Percentiles rank a stretch among this genome's conserved stretches.
Evolutionary conservation across 2,329 filamentous ascomycete species (phyloP).

Genomic region (Trichoderma sp.): DNA sequence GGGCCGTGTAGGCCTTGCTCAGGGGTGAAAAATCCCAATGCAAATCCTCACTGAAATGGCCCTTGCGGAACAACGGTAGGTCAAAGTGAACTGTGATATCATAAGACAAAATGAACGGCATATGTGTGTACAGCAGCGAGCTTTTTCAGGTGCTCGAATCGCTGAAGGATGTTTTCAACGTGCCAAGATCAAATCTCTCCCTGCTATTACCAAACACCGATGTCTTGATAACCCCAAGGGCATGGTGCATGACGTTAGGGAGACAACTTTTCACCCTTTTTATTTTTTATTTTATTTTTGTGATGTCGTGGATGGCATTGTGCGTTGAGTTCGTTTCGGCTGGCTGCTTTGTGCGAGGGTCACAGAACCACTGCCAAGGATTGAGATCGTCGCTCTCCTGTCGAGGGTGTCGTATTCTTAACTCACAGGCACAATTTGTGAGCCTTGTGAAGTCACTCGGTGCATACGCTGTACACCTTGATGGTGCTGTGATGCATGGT

Average conservation of each 20-base stretch:
- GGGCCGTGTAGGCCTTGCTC: background rate
- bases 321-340: background rate
- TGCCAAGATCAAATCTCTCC: constrained; percentile 54
- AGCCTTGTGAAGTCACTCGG: background rate
- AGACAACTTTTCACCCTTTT: constrained; percentile 39
- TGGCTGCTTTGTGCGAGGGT: background rate
- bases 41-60: background rate
- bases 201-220: constrained; percentile 61
- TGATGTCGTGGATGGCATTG: background rate
- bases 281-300: background rate
- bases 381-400: background rate
- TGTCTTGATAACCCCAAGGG: constrained; percentile 42
- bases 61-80: background rate
- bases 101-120: constrained; percentile 42
- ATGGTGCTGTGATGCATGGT: background rate
- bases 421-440: background rate
- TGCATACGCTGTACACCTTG: background rate
- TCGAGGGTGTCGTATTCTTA: background rate
- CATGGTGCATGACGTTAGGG: constrained; percentile 59
- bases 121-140: constrained; percentile 62
- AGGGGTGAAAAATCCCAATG: background rate
- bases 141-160: constrained; percentile 50
- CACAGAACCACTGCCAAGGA: background rate
- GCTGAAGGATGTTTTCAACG: constrained; percentile 58
- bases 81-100: background rate